Evolutionary conservation across 345 rosid genomes (phyloP), one percentile per base, ranked within the genome.

Genomic region (Acer negundo): DNA sequence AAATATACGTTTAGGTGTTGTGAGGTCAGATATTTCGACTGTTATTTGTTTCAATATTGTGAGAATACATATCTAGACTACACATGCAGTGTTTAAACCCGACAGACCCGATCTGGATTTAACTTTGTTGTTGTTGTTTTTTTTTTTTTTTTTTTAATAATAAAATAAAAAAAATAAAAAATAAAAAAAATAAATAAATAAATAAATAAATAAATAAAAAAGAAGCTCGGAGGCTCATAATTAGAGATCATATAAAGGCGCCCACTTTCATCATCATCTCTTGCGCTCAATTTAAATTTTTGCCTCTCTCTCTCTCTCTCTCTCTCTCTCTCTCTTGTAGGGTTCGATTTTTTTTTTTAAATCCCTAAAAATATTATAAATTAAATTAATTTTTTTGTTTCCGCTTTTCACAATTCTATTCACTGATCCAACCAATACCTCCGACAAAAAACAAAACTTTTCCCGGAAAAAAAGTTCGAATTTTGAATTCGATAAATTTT

Each of bases 281-380:
- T 62, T 7, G 20, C 63, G 40, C 62, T 40, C 51, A 67, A 59
- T 78, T 82, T 81, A 47, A 82, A 82, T 19, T 78, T 80, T 66
- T 55, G 24, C 38, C 38, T 4, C 38, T 31, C 35, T 12, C 35
- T 56, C 75, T 1, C 44, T 67, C 28, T 47, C 55, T 76, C 68
- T 49, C 35, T 12, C 35, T 56, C 75, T 1, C 65, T 10, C 22
- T 70, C 40, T 66, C 59, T 6, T 62, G 56, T 56, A 77, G 79
- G 81, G 75, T 71, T 75, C 22, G 10, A 56, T 56, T 79, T 31
- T 62, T 28, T 28, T 28, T 23, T 28, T 15, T 61, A 10, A 15
- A 51, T 67, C 69, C 42, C 47, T 22, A 68, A 77, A 77, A 63
- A 22, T 0, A 1, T 59, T 67, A 56, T 49, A 49, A n/a, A 31